These are phyloP conservation scores for Coemansia sp. DNA, from an alignment of 192 early-diverging fungal species.

Conservation along the genomic window DNA sequence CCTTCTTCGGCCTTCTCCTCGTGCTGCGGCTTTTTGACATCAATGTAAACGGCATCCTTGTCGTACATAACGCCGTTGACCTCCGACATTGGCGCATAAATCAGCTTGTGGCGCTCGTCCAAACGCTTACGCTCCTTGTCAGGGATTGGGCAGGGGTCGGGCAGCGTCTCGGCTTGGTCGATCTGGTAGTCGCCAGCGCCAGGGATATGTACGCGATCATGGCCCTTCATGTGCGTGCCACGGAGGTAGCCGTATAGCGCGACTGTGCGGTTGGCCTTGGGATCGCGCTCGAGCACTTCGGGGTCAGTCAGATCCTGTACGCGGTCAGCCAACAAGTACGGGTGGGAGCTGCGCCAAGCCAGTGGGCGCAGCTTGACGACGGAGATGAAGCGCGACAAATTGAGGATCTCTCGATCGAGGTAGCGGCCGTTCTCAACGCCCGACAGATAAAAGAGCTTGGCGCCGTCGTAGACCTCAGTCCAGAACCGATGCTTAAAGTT, in stretches of 20 bases:
- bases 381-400: conserved; percentile 96
- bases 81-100: conserved; percentile 98
- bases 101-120: conserved; percentile 93
- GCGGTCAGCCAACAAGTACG: conserved; percentile 97
- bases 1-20: conserved; percentile 62
- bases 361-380: conserved; percentile 98
- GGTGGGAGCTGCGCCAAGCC: conserved; percentile 95
- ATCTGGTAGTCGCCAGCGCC: conserved; percentile 91
- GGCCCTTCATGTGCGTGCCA: conserved; percentile 90
- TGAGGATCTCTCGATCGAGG: conserved; percentile 90
- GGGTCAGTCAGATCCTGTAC: conserved; percentile 97
- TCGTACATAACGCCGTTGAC: conserved; percentile 99
- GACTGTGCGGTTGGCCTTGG: conserved; percentile 90
- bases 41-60: conserved; percentile 99
- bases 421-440: conserved; percentile 95
- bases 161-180: conserved; percentile 71
- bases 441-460: conserved; percentile 98
- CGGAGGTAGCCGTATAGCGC: conserved; percentile 95
- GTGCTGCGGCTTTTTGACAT: conserved; percentile 73
- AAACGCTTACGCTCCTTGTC: conserved; percentile 89
- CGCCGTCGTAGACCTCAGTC: conserved; percentile 99
- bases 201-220: conserved; percentile 92
- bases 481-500: conserved; percentile 98
- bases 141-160: conserved; percentile 97
- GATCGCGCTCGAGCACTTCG: conserved; percentile 73